These are phyloP conservation scores for Boletus reticuloceps DNA, from an alignment of 768 basidiomycete genomes.

Conservation along the genomic window DNA sequence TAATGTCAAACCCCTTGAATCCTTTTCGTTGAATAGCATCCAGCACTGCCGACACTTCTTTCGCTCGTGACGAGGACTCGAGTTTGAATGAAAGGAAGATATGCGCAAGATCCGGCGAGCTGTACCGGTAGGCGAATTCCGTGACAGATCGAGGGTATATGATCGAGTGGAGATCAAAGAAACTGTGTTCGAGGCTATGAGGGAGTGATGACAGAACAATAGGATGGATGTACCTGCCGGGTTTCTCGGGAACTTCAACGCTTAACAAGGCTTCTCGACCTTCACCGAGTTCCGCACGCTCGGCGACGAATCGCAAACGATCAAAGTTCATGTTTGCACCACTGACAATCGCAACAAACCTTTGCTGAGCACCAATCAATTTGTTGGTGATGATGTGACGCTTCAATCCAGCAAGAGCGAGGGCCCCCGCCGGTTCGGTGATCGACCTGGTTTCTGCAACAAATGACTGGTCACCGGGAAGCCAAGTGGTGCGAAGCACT, in stretches of 20 bases:
- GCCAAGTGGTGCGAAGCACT: background rate
- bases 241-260: constrained; percentile 90
- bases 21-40: constrained; percentile 57
- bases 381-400: constrained; percentile 79
- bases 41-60: constrained; percentile 67
- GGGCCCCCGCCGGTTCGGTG: constrained; percentile 94
- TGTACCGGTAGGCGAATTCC: constrained; percentile 94
- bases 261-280: constrained; percentile 90
- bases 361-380: constrained; percentile 78
- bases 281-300: constrained; percentile 96
- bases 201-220: background rate
- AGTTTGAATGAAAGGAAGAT: constrained; percentile 91
- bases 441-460: constrained; percentile 82
- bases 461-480: background rate
- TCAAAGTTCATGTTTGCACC: constrained; percentile 99
- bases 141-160: constrained; percentile 93
- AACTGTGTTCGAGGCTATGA: constrained; percentile 46
- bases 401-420: constrained; percentile 90
- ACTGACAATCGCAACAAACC: constrained; percentile 88
- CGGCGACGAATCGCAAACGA: constrained; percentile 94
- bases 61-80: constrained; percentile 47
- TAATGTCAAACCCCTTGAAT: constrained; percentile 88
- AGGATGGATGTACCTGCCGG: constrained; percentile 67
- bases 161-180: constrained; percentile 78
- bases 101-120: constrained; percentile 68